Evolutionary conservation across 1,284 basidiomycete species (phyloP).

Genomic region (Mycosarcoma maydis): DNA sequence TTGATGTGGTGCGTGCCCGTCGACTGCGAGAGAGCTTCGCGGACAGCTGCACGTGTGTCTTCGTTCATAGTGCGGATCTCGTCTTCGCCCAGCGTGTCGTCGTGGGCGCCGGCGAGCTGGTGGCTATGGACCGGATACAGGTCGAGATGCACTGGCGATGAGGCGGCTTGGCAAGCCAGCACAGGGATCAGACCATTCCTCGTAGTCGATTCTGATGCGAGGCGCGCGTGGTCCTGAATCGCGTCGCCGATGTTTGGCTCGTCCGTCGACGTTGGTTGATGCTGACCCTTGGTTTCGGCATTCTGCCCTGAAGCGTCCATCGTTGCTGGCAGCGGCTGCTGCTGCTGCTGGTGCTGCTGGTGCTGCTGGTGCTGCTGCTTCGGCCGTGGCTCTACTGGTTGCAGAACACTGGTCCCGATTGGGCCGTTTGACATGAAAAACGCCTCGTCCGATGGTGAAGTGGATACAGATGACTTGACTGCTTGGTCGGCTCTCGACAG

Average conservation of each 20-base stretch:
- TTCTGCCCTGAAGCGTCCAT: background rate
- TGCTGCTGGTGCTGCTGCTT: background rate
- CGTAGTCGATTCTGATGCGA: background rate
- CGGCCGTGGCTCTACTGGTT: background rate
- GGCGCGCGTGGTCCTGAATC: background rate
- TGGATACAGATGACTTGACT: constrained; percentile 25
- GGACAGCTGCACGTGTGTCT: constrained; percentile 34
- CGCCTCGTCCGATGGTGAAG: constrained; percentile 26
- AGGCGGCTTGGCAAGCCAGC: constrained; percentile 15
- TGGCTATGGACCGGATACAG: background rate
- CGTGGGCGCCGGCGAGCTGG: constrained; percentile 21
- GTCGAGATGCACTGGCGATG: constrained; percentile 14
- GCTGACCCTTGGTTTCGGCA: background rate
- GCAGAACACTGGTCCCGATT: background rate
- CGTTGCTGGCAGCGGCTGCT: no score
- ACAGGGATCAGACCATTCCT: constrained; percentile 4
- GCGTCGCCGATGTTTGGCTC: background rate
- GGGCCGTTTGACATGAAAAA: constrained; percentile 16
- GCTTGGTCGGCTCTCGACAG: constrained; percentile 19
- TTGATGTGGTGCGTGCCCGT: constrained; percentile 26
- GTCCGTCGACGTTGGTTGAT: background rate
- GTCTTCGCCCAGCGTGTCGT: constrained; percentile 29
- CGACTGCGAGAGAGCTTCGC: constrained; percentile 38
- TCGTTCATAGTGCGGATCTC: constrained; percentile 47
- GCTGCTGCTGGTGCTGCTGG: background rate